Conservation (phyloP, 2,329 filamentous ascomycete genomes). For the Graphium sp. region DNA sequence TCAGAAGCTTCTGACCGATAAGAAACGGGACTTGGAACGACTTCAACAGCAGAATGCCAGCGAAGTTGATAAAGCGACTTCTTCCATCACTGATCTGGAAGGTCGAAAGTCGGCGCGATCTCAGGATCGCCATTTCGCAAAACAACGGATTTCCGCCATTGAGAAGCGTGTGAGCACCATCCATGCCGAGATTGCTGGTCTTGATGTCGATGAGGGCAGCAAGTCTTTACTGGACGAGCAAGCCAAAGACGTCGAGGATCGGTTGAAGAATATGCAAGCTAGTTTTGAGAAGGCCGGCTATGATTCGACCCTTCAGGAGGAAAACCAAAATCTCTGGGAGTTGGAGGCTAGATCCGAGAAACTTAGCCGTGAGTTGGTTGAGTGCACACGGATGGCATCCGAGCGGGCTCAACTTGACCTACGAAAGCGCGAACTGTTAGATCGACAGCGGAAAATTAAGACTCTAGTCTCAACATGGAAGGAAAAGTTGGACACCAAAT, state of each 20-base stretch:
- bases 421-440: slow-evolving; percentile 62
- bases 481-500: slow-evolving; percentile 45
- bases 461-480: slow-evolving; percentile 64
- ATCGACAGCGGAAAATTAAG: slow-evolving; percentile 57
- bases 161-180: slow-evolving; percentile 51
- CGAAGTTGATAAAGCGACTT: slow-evolving; percentile 61
- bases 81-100: slow-evolving; percentile 54
- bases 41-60: slow-evolving; percentile 55
- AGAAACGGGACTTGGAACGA: slow-evolving; percentile 61
- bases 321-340: slow-evolving; percentile 46
- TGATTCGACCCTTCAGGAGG: slow-evolving; percentile 52
- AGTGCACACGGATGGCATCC: slow-evolving; percentile 64
- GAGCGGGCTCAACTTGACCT: slow-evolving; percentile 75
- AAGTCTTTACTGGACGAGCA: slow-evolving; percentile 63
- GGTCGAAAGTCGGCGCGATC: slow-evolving; percentile 54
- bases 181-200: slow-evolving; percentile 52
- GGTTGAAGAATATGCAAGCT: slow-evolving; percentile 44
- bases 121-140: slow-evolving; percentile 59
- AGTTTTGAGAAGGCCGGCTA: slow-evolving; percentile 47
- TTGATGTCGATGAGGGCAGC: slow-evolving; percentile 73
- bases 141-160: slow-evolving; percentile 54
- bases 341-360: slow-evolving; percentile 57
- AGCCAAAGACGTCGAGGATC: slow-evolving; percentile 49
- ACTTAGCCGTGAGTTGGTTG: slow-evolving; percentile 64
- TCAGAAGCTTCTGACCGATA: slow-evolving; percentile 57